phyloP scores from a whole-genome alignment of 73 alveolate species.

The Tetrahymena malaccensis region DNA sequence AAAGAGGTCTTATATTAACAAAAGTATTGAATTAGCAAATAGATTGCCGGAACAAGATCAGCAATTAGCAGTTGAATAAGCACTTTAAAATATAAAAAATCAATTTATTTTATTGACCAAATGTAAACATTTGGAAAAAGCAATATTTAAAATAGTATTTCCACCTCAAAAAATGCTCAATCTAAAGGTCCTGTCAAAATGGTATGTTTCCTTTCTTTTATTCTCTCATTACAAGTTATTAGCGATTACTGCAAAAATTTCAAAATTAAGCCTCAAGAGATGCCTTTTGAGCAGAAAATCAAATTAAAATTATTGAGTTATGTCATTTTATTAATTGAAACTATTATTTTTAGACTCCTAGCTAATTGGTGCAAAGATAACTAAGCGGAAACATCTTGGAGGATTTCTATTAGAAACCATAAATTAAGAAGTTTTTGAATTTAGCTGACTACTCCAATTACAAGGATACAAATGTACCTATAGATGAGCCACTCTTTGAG shows the following conservation, averaged over 20 bases:
- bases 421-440: slow-evolving; percentile 91
- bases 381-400: slow-evolving; percentile 74
- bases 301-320: not conserved
- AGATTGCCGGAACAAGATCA: not conserved
- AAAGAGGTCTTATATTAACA: not conserved
- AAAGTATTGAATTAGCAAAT: not conserved
- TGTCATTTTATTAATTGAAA: not conserved
- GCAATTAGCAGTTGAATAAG: not conserved
- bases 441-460: slow-evolving; percentile 89
- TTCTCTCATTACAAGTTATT: not conserved
- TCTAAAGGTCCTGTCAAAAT: not conserved
- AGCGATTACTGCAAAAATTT: not conserved
- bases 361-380: slow-evolving; percentile 69
- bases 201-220: not conserved
- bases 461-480: slow-evolving; percentile 93
- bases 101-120: not conserved
- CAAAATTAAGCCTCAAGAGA: not conserved
- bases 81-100: not conserved
- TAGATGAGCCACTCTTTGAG: slow-evolving; percentile 98
- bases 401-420: slow-evolving; percentile 79
- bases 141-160: not conserved
- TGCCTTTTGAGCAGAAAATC: not conserved
- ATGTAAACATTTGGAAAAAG: not conserved
- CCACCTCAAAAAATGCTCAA: not conserved
- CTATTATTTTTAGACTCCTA: slow-evolving; percentile 33